A percentile compares a stretch with the other conserved stretches of the same genome.
Evolutionary conservation across 2,329 filamentous ascomycete species (phyloP).

Genomic region (Cercospora zeae-maydis): DNA sequence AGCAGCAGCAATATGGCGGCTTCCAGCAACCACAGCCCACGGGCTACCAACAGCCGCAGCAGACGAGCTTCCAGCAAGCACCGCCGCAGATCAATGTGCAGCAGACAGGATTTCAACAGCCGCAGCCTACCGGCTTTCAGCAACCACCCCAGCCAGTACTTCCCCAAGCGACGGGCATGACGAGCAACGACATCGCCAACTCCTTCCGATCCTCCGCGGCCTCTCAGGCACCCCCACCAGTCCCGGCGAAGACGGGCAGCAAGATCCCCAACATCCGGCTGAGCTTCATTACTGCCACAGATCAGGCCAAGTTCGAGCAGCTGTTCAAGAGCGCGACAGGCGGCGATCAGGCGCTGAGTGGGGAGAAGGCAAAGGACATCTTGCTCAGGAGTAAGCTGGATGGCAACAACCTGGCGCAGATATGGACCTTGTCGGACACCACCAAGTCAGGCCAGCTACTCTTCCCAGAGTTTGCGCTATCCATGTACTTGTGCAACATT

Average conservation of each 20-base stretch:
- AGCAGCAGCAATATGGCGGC: conserved; percentile 34
- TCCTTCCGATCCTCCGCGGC: conserved; percentile 51
- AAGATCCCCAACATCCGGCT: conserved; percentile 92
- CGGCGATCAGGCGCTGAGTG: conserved; percentile 78
- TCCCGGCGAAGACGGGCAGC: conserved; percentile 60
- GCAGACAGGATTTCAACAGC: conserved; percentile 49
- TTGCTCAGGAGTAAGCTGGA: conserved; percentile 83
- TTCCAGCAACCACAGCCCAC: conserved; percentile 43
- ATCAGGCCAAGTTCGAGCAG: conserved; percentile 96
- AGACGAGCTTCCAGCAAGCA: conserved; percentile 38
- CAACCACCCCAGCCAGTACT: conserved; percentile 45
- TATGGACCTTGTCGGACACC: conserved; percentile 93
- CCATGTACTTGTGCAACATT: conserved; percentile 98
- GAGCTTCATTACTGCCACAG: conserved; percentile 91
- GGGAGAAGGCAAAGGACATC: conserved; percentile 85
- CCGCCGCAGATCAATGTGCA: conserved; percentile 33
- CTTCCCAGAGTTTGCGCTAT: conserved; percentile 94
- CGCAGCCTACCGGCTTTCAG: conserved; percentile 43
- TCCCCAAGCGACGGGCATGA: conserved; percentile 58
- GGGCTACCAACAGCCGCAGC: conserved; percentile 48
- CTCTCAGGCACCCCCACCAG: conserved; percentile 54
- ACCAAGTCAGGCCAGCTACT: conserved; percentile 94
- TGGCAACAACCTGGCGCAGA: conserved; percentile 82
- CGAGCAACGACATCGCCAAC: conserved; percentile 61
- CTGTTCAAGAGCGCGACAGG: conserved; percentile 94